Percentiles rank a stretch among this genome's conserved stretches.
Evolutionary conservation across 176 grass and related monocot species (phyloP).

Genomic region (Raddia guianensis): DNA sequence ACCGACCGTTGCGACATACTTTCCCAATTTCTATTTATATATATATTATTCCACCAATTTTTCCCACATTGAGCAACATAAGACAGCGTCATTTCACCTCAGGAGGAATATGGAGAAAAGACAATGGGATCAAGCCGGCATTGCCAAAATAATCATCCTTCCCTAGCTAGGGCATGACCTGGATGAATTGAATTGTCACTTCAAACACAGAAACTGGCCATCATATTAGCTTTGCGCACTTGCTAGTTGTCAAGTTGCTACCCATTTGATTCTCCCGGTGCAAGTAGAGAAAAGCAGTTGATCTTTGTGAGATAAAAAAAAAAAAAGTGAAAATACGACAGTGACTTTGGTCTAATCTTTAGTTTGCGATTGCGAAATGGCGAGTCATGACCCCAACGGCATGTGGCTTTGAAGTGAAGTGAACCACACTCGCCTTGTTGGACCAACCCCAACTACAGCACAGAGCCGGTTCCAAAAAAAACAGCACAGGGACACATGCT

Average conservation of each 20-base stretch:
- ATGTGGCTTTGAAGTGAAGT: slow-evolving; percentile 5
- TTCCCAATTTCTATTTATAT: too few relatives aligned
- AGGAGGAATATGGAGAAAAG: not conserved
- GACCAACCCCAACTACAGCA: slow-evolving; percentile 10
- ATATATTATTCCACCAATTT: too few relatives aligned
- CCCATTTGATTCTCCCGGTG: not conserved
- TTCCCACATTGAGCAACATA: slow-evolving; percentile 7
- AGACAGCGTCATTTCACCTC: not conserved
- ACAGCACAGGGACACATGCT: not conserved
- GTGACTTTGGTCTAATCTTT: not conserved
- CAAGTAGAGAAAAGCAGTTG: not conserved
- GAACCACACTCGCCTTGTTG: not conserved
- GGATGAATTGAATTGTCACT: slow-evolving; percentile 9
- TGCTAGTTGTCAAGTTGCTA: slow-evolving; percentile 35
- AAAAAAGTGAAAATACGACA: not conserved
- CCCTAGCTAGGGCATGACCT: not conserved
- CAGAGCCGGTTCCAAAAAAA: too few relatives aligned
- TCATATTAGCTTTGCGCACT: not conserved
- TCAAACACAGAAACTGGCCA: not conserved
- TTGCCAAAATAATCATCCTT: not conserved
- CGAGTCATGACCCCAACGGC: not conserved
- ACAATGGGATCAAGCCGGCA: not conserved
- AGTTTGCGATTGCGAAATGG: slow-evolving; percentile 20
- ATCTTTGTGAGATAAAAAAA: not conserved
- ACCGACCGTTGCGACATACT: too few relatives aligned